phyloP scores from a whole-genome alignment of 2,329 filamentous ascomycete genomes.

The Anthostomella pinea region DNA sequence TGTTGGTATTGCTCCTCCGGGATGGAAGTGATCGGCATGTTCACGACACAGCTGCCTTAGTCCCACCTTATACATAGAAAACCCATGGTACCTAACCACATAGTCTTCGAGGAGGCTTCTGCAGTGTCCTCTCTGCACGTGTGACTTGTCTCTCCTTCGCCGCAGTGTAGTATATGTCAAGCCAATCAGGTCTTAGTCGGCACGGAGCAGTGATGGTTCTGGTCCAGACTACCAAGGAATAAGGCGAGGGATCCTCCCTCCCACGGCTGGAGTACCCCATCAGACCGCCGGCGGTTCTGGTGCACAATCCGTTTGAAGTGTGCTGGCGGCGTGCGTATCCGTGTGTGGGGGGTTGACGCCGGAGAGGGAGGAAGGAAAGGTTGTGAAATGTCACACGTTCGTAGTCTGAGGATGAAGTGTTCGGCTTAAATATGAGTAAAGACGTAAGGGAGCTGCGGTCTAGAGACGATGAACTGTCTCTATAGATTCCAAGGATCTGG shows the following conservation, averaged over 20 bases:
- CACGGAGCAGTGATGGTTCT: constrained; percentile 19
- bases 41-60: constrained; percentile 1
- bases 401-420: constrained; percentile 9
- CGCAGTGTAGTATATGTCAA: constrained; percentile 10
- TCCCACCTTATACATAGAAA: constrained; percentile 17
- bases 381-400: constrained; percentile 21
- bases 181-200: constrained; percentile 22
- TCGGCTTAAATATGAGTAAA: constrained; percentile 15
- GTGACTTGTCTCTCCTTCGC: constrained; percentile 13
- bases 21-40: constrained; percentile 10
- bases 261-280: constrained; percentile 7
- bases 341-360: constrained; percentile 15
- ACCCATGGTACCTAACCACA: neutral
- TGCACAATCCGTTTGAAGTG: constrained; percentile 8
- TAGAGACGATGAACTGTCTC: too few species aligned
- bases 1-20: constrained; percentile 4
- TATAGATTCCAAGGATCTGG: too few species aligned
- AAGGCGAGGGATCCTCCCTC: constrained; percentile 9
- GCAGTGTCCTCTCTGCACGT: constrained; percentile 17
- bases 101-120: constrained; percentile 6
- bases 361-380: constrained; percentile 13
- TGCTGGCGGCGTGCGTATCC: constrained; percentile 16
- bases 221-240: constrained; percentile 4
- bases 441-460: too few species aligned
- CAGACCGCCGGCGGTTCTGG: too few species aligned